Percentiles rank a stretch among this genome's conserved stretches.
Conservation (phyloP, 2,329 filamentous ascomycete genomes). For the Phoma sp. region DNA sequence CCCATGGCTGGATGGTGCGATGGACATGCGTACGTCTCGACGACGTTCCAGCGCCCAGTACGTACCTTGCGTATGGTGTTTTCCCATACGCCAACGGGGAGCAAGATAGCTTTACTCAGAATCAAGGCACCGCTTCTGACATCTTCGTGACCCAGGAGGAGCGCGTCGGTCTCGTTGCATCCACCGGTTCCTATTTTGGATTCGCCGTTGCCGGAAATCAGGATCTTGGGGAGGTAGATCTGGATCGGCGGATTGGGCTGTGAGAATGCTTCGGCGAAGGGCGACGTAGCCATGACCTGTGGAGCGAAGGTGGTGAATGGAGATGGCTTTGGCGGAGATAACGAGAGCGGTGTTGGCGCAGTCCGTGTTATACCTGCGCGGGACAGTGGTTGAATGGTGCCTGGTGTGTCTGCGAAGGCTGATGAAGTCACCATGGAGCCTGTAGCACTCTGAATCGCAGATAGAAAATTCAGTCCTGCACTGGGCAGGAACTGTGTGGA, state of each 20-base stretch:
- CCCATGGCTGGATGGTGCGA: not conserved
- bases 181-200: not conserved
- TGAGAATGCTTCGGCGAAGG: constrained; percentile 4
- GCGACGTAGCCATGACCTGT: constrained; percentile 20
- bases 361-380: constrained; percentile 22
- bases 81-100: constrained; percentile 29
- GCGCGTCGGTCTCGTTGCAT: constrained; percentile 33
- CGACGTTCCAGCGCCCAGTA: constrained; percentile 15
- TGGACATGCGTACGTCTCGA: constrained; percentile 33
- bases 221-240: constrained; percentile 35
- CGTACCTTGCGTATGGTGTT: constrained; percentile 23
- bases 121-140: constrained; percentile 14
- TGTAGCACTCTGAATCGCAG: too few relatives aligned
- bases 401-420: not conserved
- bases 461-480: not conserved
- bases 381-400: constrained; percentile 5
- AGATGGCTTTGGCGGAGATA: constrained; percentile 6
- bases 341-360: constrained; percentile 10
- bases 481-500: too few relatives aligned
- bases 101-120: constrained; percentile 32
- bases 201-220: constrained; percentile 18
- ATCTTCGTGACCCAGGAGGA: constrained; percentile 34
- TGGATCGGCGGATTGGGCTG: constrained; percentile 26
- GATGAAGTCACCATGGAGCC: not conserved
- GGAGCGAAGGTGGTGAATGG: constrained; percentile 17